These are phyloP conservation scores for Yamadazyma friedrichii DNA, from an alignment of 1,139 yeast species.

Conservation along the genomic window DNA sequence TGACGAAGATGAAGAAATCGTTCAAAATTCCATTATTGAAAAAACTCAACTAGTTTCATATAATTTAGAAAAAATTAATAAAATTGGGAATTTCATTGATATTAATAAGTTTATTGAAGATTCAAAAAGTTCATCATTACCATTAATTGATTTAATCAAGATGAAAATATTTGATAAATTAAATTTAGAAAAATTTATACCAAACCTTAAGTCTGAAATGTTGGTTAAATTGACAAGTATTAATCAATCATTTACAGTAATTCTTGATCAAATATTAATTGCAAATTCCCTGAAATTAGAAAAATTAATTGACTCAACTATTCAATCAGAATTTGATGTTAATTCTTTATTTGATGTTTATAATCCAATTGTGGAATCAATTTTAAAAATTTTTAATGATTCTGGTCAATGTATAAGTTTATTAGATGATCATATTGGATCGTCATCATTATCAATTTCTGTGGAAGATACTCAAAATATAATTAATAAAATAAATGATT, in stretches of 20 bases:
- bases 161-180: slow-evolving; percentile 18
- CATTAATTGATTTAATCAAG: slow-evolving; percentile 8
- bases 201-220: slow-evolving; percentile 7
- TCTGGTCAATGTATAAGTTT: not conserved
- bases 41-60: slow-evolving; percentile 9
- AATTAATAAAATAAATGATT: slow-evolving; percentile 19
- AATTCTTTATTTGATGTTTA: slow-evolving; percentile 15
- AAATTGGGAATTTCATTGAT: slow-evolving; percentile 25
- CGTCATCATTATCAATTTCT: slow-evolving; percentile 12
- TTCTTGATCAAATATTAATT: slow-evolving; percentile 27
- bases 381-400: not conserved
- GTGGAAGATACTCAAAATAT: slow-evolving; percentile 10
- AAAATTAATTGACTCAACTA: slow-evolving; percentile 22
- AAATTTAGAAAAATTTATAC: slow-evolving; percentile 18
- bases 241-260: slow-evolving; percentile 12
- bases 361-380: not conserved
- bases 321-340: slow-evolving; percentile 21
- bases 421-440: slow-evolving; percentile 12
- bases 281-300: slow-evolving; percentile 38
- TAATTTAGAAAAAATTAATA: slow-evolving; percentile 23
- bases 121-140: slow-evolving; percentile 14
- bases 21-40: slow-evolving; percentile 4
- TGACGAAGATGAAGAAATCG: not conserved
- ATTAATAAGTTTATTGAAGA: slow-evolving; percentile 7
- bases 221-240: not conserved